Percentiles rank a stretch among this genome's conserved stretches.
These are phyloP conservation scores for Termitomyces sp. DNA, from an alignment of 768 basidiomycete species.

Conservation along the genomic window DNA sequence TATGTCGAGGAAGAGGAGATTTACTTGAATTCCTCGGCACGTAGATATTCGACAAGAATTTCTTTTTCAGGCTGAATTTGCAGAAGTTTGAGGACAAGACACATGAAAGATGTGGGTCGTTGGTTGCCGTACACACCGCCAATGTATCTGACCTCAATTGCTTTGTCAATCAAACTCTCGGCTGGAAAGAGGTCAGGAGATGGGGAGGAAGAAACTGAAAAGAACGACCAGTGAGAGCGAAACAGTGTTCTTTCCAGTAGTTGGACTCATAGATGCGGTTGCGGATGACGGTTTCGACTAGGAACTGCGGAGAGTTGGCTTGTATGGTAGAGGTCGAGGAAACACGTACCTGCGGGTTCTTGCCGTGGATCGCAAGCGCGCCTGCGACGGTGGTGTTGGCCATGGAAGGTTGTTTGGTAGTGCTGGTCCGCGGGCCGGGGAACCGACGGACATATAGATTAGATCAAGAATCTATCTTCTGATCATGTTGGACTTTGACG, in stretches of 20 bases:
- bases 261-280: slow-evolving; percentile 91
- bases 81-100: slow-evolving; percentile 86
- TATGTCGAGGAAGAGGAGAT: neutral
- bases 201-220: neutral
- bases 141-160: slow-evolving; percentile 72
- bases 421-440: slow-evolving; percentile 1
- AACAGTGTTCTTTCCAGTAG: slow-evolving; percentile 99
- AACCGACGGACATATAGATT: neutral
- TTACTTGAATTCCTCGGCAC: slow-evolving; percentile 99
- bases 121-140: slow-evolving; percentile 97
- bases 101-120: slow-evolving; percentile 90
- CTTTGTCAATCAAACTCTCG: slow-evolving; percentile 90
- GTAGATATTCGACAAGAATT: slow-evolving; percentile 90
- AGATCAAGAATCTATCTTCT: neutral
- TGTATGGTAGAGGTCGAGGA: neutral
- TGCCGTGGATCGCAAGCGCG: slow-evolving; percentile 88
- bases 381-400: slow-evolving; percentile 90
- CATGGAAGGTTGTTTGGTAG: slow-evolving; percentile 41
- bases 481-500: slow-evolving; percentile 39
- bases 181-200: slow-evolving; percentile 38
- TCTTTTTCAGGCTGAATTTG: slow-evolving; percentile 99
- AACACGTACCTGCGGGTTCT: slow-evolving; percentile 82
- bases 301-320: slow-evolving; percentile 46
- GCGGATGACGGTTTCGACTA: slow-evolving; percentile 95
- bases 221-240: slow-evolving; percentile 81